Base-by-base conservation (phyloP, 176 grass and related monocot species). In the Ananas comosus region DNA sequence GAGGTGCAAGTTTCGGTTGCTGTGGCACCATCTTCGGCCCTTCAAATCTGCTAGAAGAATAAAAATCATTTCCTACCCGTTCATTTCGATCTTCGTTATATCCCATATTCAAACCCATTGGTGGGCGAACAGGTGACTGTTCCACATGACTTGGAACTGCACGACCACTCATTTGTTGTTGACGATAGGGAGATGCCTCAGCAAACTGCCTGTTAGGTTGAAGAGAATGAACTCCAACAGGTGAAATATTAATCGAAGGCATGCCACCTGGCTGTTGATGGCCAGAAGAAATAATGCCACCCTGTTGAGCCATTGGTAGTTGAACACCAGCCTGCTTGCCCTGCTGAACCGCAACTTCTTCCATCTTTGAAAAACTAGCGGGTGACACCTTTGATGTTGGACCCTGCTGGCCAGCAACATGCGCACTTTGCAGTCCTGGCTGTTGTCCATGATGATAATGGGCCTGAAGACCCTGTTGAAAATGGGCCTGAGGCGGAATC, bases 1-100 rank as follows among this genome's bases (percentile, higher is more conserved):
- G 66, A 78, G 84, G 69, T 65, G 89, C 82, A 63, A 84, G 75
- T 75, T 89, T 99, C 74, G 94, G 89, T 65, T 90, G 89, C 72
- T 85, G 82, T 25, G 77, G 77, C 16, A 72, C 74, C 74, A 70
- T 78, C 74, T 82, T 84, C 76, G 78, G 61, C 65, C 80, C 85
- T 77, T 88, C 82, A 76, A 88, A 68, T 70, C 82, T 88, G 52
- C 70, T 64, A 77, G 74, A 76, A 49, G 81, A 67, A 77, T 79
- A 79, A 83, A 63, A 25, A 19, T 81, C 76, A 33, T 78, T 82
- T 70, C 53, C 70, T 33, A 28, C n/a, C 78, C 67, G 88, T 91
- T 82, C 85, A 70, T 72, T 78, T 48, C 70, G 83, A 63, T 80
- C 86, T 49, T 87, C 92, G 67, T 28, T 79, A 63, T 70, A 83